Evolutionary conservation across 2,329 filamentous ascomycete genomes (phyloP).

Genomic region (Alternaria sp.): DNA sequence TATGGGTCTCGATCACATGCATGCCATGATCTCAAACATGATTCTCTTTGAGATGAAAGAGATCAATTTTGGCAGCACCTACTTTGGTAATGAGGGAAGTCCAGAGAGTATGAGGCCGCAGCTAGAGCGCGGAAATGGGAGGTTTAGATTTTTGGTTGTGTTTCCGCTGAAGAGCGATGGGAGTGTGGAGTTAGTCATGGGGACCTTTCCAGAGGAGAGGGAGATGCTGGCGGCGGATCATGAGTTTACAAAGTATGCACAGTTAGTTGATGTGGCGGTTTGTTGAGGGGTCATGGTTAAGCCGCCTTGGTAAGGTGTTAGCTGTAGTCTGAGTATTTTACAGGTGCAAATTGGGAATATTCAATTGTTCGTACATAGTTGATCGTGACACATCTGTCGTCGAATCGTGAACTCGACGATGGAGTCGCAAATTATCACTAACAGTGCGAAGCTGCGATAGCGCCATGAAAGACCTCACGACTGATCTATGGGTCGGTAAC

Average conservation of each 20-base stretch:
- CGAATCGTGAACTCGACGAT: too few species aligned
- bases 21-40: conserved; percentile 39
- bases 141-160: conserved; percentile 39
- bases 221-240: conserved; percentile 54
- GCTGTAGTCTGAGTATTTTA: too few species aligned
- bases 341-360: too few species aligned
- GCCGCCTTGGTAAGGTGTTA: too few species aligned
- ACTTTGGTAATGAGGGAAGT: conserved; percentile 32
- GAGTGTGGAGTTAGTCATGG: conserved; percentile 26
- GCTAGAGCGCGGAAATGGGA: conserved; percentile 30
- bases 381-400: too few species aligned
- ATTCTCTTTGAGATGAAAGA: conserved; percentile 30
- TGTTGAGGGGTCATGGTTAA: not conserved
- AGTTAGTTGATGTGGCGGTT: not conserved
- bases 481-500: too few species aligned
- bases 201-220: conserved; percentile 54
- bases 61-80: conserved; percentile 27
- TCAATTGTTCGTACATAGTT: too few species aligned
- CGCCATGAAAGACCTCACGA: too few species aligned
- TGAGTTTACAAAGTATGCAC: conserved; percentile 52
- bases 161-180: conserved; percentile 37
- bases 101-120: conserved; percentile 39
- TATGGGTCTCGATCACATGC: conserved; percentile 35
- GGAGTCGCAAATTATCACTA: too few species aligned
- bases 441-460: too few species aligned